Conservation (phyloP, 352 stramenopile genomes). For the Plasmopara halstedii region DNA sequence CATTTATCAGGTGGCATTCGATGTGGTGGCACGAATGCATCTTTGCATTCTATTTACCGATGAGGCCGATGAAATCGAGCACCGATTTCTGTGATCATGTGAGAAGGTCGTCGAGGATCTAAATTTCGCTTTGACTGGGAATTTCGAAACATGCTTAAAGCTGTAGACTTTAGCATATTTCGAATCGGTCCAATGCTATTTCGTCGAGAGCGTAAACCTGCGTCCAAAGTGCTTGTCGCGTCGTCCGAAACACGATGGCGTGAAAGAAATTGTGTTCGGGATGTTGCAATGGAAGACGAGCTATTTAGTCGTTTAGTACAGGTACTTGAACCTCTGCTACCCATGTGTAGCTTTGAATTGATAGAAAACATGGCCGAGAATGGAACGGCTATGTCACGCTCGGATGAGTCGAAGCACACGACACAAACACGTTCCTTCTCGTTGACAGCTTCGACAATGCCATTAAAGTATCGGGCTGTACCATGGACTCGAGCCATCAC, state of each 20-base stretch:
- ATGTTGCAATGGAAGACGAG: conserved; percentile 32
- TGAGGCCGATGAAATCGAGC: conserved; percentile 2
- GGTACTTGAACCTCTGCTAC: conserved; percentile 22
- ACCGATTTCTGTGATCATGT: conserved; percentile 37
- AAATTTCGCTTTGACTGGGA: conserved; percentile 25
- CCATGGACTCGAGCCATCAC: conserved; percentile 56
- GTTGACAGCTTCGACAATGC: conserved; percentile 41
- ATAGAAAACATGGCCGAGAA: conserved; percentile 69
- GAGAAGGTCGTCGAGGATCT: conserved; percentile 29
- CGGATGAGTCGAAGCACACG: conserved; percentile 68
- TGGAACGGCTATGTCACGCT: conserved; percentile 46
- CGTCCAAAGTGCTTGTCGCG: conserved; percentile 1
- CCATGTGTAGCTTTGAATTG: conserved; percentile 37
- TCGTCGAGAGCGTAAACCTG: conserved; percentile 11
- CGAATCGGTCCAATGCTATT: too few relatives aligned
- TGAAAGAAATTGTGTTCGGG: conserved; percentile 5
- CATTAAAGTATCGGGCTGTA: conserved; percentile 51
- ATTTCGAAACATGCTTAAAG: conserved; percentile 42
- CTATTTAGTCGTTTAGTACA: conserved; percentile 26
- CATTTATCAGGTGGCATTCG: too few relatives aligned
- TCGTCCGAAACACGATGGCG: conserved; percentile 11
- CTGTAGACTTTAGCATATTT: too few relatives aligned
- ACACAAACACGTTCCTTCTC: conserved; percentile 52
- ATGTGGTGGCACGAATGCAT: too few relatives aligned
- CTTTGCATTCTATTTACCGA: too few relatives aligned